phyloP scores from a whole-genome alignment of 2,329 filamentous ascomycete genomes.

The Colletotrichum karsti region DNA sequence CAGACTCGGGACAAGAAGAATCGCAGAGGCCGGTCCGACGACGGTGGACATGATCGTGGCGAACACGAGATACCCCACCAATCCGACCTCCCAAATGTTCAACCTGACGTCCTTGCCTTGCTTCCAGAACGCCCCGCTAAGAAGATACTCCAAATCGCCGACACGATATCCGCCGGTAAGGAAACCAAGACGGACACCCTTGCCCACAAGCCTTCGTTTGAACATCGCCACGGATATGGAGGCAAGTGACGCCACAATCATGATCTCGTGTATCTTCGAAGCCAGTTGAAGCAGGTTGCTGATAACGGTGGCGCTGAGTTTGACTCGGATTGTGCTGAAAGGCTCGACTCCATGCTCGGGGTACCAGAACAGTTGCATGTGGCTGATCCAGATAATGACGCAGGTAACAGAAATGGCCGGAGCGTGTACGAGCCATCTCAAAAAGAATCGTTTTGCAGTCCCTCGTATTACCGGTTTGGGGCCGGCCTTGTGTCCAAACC shows the following conservation, averaged over 20 bases:
- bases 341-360: not conserved
- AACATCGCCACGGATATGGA: constrained; percentile 6
- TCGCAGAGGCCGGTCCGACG: constrained; percentile 11
- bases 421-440: not conserved
- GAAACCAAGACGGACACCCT: constrained; percentile 7
- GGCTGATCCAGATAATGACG: not conserved
- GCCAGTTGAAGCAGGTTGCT: constrained; percentile 7
- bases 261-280: constrained; percentile 10
- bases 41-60: constrained; percentile 1
- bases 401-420: not conserved
- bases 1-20: constrained; percentile 6
- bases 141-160: constrained; percentile 7
- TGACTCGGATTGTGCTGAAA: not conserved
- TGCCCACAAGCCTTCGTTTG: not conserved
- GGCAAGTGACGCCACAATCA: constrained; percentile 5
- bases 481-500: not conserved
- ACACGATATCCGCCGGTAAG: constrained; percentile 24
- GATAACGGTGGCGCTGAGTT: not conserved
- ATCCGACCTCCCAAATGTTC: not conserved
- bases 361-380: not conserved
- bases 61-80: not conserved
- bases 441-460: not conserved
- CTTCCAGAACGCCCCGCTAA: not conserved
- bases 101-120: not conserved
- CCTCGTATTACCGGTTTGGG: not conserved